These are phyloP conservation scores for Paecilomyces sp. DNA, from an alignment of 2,329 filamentous ascomycete genomes.

Conservation along the genomic window DNA sequence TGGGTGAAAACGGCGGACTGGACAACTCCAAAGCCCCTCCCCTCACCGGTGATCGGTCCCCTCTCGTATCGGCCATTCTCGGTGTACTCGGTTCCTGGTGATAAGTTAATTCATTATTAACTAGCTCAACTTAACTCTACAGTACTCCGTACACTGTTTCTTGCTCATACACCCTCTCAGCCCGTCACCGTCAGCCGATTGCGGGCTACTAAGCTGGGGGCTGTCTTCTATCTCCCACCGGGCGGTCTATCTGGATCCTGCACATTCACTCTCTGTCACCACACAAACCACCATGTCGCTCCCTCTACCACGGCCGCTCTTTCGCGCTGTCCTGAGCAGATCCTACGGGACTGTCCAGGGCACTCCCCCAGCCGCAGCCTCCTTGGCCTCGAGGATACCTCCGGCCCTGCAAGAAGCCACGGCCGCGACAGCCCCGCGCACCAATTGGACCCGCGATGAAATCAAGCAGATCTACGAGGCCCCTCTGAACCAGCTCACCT, in stretches of 20 bases:
- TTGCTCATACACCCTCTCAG: not conserved
- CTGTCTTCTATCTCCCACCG: not conserved
- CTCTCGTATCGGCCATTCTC: too few relatives aligned
- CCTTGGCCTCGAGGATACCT: slow-evolving; percentile 23
- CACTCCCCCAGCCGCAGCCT: slow-evolving; percentile 19
- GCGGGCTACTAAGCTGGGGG: not conserved
- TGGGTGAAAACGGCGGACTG: too few relatives aligned
- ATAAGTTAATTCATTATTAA: too few relatives aligned
- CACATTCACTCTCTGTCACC: not conserved
- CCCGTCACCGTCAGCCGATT: not conserved
- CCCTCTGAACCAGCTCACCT: slow-evolving; percentile 70
- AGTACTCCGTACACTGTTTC: too few relatives aligned
- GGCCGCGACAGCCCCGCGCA: slow-evolving; percentile 46
- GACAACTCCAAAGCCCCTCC: too few relatives aligned
- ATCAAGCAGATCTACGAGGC: slow-evolving; percentile 76
- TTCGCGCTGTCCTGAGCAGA: slow-evolving; percentile 19
- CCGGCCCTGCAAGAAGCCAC: slow-evolving; percentile 28
- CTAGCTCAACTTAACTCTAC: too few relatives aligned
- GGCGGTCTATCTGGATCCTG: not conserved
- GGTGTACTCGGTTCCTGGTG: too few relatives aligned
- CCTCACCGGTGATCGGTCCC: too few relatives aligned
- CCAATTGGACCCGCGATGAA: slow-evolving; percentile 74
- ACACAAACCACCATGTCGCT: slow-evolving; percentile 18
- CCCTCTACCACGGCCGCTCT: slow-evolving; percentile 20
- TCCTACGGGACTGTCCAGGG: slow-evolving; percentile 35